Conservation (phyloP, 768 basidiomycete species). For the Rhodosporidiobolus odoratus region DNA sequence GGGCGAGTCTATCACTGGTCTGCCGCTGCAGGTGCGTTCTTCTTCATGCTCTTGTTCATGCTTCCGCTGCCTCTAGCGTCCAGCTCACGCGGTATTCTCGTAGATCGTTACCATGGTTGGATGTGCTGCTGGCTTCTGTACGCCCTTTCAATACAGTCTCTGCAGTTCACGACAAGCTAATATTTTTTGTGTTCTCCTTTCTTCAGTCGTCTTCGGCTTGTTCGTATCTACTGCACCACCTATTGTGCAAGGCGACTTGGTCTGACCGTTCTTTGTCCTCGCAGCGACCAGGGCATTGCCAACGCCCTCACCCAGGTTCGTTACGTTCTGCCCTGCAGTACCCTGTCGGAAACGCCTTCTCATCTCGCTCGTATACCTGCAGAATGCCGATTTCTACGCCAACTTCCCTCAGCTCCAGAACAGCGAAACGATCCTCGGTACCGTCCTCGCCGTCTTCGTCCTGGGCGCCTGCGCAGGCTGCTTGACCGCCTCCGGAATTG, state of each 20-base stretch:
- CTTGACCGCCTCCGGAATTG: constrained; percentile 26
- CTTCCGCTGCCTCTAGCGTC: background rate
- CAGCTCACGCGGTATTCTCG: background rate
- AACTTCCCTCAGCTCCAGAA: background rate
- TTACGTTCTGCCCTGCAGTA: background rate
- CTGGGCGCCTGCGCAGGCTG: constrained; percentile 32
- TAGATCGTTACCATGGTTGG: constrained; percentile 14
- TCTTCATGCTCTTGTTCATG: background rate
- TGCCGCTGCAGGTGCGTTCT: constrained; percentile 17
- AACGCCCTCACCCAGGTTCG: background rate
- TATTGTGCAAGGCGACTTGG: too few species aligned
- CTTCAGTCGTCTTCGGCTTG: constrained; percentile 22
- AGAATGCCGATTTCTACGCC: constrained; percentile 19
- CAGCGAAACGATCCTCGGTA: constrained; percentile 13
- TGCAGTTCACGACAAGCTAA: background rate
- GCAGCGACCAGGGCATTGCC: constrained; percentile 31
- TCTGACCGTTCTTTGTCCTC: background rate
- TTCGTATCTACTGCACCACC: background rate
- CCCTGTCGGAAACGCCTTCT: background rate
- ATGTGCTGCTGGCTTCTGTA: constrained; percentile 21
- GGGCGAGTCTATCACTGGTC: background rate
- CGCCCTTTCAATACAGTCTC: background rate
- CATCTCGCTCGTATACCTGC: background rate
- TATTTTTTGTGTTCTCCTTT: background rate
- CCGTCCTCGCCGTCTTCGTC: constrained; percentile 29